Evolutionary conservation across 2,329 filamentous ascomycete species (phyloP).

Genomic region (Arthroderma uncinatum): DNA sequence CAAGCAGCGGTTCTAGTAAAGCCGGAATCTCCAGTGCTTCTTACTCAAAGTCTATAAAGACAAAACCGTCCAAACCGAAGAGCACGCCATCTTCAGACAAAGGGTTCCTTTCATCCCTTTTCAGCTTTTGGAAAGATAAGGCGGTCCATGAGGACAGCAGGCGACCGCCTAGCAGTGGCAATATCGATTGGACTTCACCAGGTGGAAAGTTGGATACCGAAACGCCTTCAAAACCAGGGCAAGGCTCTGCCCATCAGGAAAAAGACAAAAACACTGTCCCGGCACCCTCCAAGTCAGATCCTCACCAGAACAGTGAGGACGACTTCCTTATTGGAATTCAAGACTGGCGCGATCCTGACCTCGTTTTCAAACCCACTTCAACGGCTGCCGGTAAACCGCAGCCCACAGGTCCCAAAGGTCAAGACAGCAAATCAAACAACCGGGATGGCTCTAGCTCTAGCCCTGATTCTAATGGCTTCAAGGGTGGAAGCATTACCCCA

Average conservation of each 20-base stretch:
- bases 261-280: conserved; percentile 14
- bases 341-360: conserved; percentile 72
- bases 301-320: conserved; percentile 22
- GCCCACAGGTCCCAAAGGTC: conserved; percentile 5
- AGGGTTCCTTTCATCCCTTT: conserved; percentile 19
- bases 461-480: conserved; percentile 31
- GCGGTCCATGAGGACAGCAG: conserved; percentile 36
- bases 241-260: conserved; percentile 22
- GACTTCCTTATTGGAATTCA: conserved; percentile 78
- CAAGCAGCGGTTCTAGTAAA: conserved; percentile 18
- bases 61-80: conserved; percentile 16
- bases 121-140: conserved; percentile 1
- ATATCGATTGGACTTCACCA: conserved; percentile 59
- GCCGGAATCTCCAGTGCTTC: conserved; percentile 22
- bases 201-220: conserved; percentile 19
- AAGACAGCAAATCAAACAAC: conserved; percentile 19
- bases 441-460: conserved; percentile 23
- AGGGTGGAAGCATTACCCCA: conserved; percentile 58
- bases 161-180: conserved; percentile 60
- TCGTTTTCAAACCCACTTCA: conserved; percentile 35
- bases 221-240: conserved; percentile 17
- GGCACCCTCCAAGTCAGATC: conserved; percentile 15
- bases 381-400: conserved; percentile 19
- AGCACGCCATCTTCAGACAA: conserved; percentile 15
- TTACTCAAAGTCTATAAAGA: conserved; percentile 23